A percentile compares a stretch with the other conserved stretches of the same genome.
These are phyloP conservation scores for Aureobasidium leucospermi DNA, from an alignment of 2,329 filamentous ascomycete species.

Conservation along the genomic window DNA sequence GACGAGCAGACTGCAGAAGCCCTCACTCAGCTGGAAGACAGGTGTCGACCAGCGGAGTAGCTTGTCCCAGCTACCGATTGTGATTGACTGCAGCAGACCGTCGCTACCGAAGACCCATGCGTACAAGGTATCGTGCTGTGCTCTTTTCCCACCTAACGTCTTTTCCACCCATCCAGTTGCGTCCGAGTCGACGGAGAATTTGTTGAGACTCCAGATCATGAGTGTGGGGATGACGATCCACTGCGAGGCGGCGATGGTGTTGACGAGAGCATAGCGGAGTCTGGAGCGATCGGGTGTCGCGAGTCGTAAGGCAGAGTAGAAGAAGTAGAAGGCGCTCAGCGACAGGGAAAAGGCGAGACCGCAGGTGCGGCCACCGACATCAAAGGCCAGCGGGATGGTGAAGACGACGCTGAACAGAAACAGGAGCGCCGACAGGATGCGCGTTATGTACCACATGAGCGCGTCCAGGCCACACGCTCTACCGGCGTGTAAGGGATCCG, in stretches of 20 bases:
- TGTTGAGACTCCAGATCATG: constrained; percentile 90
- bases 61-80: constrained; percentile 84
- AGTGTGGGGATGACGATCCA: constrained; percentile 80
- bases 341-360: constrained; percentile 89
- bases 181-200: constrained; percentile 86
- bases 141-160: constrained; percentile 62
- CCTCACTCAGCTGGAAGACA: constrained; percentile 88
- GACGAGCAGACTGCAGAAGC: constrained; percentile 91
- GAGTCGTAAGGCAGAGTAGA: constrained; percentile 74
- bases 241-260: constrained; percentile 67
- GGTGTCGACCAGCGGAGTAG: constrained; percentile 84
- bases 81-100: constrained; percentile 70
- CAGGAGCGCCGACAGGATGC: constrained; percentile 68
- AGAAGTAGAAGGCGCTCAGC: constrained; percentile 82
- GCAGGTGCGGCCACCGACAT: constrained; percentile 91
- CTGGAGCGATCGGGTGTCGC: constrained; percentile 71
- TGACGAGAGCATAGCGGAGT: constrained; percentile 63
- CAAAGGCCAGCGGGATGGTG: constrained; percentile 93
- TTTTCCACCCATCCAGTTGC: constrained; percentile 72
- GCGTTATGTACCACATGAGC: constrained; percentile 68
- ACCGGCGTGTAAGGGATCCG: constrained; percentile 10
- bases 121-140: constrained; percentile 57
- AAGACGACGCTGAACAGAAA: constrained; percentile 91
- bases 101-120: constrained; percentile 87
- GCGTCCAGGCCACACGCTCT: constrained; percentile 11